Base-by-base conservation (phyloP, 768 basidiomycete genomes). In the Boletellus emodensis region DNA sequence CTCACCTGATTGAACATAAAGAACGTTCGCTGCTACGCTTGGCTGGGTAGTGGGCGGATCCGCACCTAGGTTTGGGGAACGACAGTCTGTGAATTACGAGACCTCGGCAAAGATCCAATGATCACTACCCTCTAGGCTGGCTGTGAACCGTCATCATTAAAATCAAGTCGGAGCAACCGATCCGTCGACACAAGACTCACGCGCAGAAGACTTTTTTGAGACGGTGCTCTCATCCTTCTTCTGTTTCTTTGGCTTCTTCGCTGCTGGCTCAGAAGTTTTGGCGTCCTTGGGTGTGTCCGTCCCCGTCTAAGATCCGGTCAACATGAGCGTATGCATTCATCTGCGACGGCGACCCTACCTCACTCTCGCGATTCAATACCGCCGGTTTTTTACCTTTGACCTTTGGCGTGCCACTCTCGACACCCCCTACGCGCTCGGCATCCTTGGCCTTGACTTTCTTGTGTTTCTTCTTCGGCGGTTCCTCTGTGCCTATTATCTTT, bases 401-500 rank as follows among this genome's bases (percentile, higher is more conserved):
- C 44, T 59, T 52, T 10, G 22, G 10, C 20, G 13, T 14, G 18
- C 36, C 20, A 30, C 34, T 43, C 42, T 51, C 56, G 15, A 22
- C 22, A 20, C 8, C 34, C 8, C 42, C 49, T 7, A 49, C 13
- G 15, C 40, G 30, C n/a, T 49, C 41, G 28, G 28, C 15, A 7
- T 54, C 52, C 20, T 58, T 59, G 3, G 33, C 36, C 28, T 43
- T 53, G 3, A 38, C 34, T 12, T 49, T 55, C 49, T 49, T 61
- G n/a, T 6, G 46, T 44, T 34, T 63, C 22, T 66, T 66, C 55
- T 47, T 57, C 10, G 45, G 50, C 12, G 56, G 57, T 11, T 56
- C 60, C 13, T 44, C 46, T 3, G 44, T 6, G 8, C 4, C 40
- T 9, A 4, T 34, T 9, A 9, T 36, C 28, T 46, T 39, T 22